Conservation (phyloP, 1,284 basidiomycete genomes). For the Heterobasidion annosum region DNA sequence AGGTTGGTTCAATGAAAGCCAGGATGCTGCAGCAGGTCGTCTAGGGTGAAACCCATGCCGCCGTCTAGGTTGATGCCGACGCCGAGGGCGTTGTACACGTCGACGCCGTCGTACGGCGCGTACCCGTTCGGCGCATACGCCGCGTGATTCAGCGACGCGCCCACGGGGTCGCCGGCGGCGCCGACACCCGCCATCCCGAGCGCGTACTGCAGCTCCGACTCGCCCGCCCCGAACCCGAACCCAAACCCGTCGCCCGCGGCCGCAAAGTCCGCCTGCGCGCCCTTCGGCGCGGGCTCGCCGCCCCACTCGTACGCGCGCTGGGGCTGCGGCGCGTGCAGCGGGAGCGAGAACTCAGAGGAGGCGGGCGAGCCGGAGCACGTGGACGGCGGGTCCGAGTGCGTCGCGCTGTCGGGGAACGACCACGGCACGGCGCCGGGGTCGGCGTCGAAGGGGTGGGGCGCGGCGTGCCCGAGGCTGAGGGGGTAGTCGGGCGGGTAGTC, state of each 20-base stretch:
- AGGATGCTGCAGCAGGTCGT: slow-evolving; percentile 9
- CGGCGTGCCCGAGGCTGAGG: slow-evolving; percentile 17
- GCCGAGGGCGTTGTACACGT: slow-evolving; percentile 3
- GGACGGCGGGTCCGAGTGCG: slow-evolving; percentile 29
- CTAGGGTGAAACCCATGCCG: slow-evolving; percentile 7
- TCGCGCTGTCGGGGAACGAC: slow-evolving; percentile 1
- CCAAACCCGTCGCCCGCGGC: too few relatives aligned
- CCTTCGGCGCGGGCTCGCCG: too few relatives aligned
- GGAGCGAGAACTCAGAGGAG: slow-evolving; percentile 26
- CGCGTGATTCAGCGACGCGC: too few relatives aligned
- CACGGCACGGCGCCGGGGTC: background rate
- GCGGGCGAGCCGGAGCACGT: slow-evolving; percentile 37
- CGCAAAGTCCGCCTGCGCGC: too few relatives aligned
- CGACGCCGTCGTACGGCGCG: background rate
- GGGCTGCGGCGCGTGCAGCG: slow-evolving; percentile 20
- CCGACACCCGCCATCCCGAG: too few relatives aligned
- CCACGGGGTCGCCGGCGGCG: too few relatives aligned
- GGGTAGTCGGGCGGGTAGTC: slow-evolving; percentile 13
- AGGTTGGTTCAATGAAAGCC: slow-evolving; percentile 4
- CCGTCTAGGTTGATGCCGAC: slow-evolving; percentile 5
- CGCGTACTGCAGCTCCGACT: too few relatives aligned
- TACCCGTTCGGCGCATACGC: background rate
- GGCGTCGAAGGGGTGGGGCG: slow-evolving; percentile 3
- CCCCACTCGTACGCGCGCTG: slow-evolving; percentile 14
- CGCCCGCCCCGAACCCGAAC: too few relatives aligned